Conservation (phyloP, 495 filamentous ascomycete genomes). For the Podospora pseudopauciseta region DNA sequence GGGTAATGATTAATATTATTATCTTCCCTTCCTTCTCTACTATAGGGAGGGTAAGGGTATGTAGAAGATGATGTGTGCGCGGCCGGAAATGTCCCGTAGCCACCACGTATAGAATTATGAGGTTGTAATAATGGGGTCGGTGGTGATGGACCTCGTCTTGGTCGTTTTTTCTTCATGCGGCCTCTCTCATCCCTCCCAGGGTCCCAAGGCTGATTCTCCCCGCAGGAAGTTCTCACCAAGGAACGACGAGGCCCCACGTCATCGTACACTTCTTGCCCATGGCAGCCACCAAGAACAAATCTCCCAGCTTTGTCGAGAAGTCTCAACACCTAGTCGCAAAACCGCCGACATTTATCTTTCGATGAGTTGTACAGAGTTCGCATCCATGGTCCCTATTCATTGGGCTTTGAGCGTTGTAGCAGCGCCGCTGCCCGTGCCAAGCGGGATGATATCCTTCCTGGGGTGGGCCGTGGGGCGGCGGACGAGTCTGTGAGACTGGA, state of each 20-base stretch:
- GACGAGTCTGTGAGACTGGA: conserved; percentile 19
- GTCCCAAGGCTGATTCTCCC: background rate
- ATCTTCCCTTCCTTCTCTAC: background rate
- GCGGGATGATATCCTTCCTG: conserved; percentile 14
- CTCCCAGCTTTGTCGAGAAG: background rate
- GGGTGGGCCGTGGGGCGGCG: background rate
- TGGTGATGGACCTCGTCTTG: background rate
- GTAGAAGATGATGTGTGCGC: background rate
- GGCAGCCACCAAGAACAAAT: background rate
- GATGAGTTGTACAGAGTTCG: background rate
- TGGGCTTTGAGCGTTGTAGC: conserved; percentile 21
- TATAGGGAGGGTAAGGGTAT: background rate
- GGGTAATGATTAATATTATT: background rate
- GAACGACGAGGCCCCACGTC: background rate
- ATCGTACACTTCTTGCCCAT: background rate
- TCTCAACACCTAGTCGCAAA: conserved; percentile 1
- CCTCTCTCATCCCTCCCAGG: background rate
- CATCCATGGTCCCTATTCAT: conserved; percentile 17
- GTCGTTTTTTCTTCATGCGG: background rate
- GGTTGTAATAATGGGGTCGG: background rate
- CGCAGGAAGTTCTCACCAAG: background rate
- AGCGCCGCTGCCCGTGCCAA: conserved; percentile 26
- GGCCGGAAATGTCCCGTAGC: background rate
- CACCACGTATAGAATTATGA: background rate
- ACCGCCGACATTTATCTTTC: background rate